Percentiles rank a stretch among this genome's conserved stretches.
phyloP scores from a whole-genome alignment of 345 rosid genomes.

The Citrus glauca region DNA sequence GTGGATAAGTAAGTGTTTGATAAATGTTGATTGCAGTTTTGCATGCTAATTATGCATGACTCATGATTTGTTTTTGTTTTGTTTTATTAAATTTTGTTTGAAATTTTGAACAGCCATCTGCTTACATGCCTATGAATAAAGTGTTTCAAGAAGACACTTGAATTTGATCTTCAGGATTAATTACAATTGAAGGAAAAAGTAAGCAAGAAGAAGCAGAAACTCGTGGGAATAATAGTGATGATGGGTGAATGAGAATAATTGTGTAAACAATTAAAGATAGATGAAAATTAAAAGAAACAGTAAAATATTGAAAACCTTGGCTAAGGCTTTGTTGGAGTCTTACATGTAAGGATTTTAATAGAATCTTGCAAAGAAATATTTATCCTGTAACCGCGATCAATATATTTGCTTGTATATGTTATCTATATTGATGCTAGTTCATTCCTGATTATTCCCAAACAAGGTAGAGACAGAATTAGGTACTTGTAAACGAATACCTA shows the following conservation, averaged over 20 bases:
- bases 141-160: background rate
- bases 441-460: background rate
- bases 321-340: background rate
- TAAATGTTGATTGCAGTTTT: background rate
- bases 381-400: background rate
- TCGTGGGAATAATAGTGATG: background rate
- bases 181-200: background rate
- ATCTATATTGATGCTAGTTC: background rate
- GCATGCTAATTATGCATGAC: background rate
- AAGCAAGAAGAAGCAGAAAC: background rate
- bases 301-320: background rate
- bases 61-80: background rate
- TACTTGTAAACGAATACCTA: background rate
- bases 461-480: background rate
- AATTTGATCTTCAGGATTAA: background rate
- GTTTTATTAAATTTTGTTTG: background rate
- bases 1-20: conserved; percentile 73
- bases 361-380: background rate
- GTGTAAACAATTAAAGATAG: background rate
- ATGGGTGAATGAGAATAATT: background rate
- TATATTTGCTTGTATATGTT: background rate
- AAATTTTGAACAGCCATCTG: background rate
- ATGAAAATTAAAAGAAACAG: background rate
- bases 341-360: background rate
- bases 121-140: background rate